These are phyloP conservation scores for Pyracantha coccinea DNA, from an alignment of 331 rosid genomes.

Conservation along the genomic window DNA sequence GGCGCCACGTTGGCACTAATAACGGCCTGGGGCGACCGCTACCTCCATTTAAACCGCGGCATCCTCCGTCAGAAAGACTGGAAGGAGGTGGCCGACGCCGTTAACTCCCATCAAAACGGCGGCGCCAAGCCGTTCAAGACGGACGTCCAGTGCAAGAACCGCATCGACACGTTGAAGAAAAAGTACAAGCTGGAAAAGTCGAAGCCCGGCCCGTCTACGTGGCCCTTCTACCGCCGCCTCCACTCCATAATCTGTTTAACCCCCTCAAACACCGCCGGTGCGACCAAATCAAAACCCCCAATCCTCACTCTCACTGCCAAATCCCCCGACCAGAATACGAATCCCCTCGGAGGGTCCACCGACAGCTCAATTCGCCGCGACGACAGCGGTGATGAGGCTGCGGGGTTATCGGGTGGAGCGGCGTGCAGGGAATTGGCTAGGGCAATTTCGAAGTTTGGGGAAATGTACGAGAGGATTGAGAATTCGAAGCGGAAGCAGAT, in stretches of 20 bases:
- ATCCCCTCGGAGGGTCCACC: slow-evolving; percentile 1
- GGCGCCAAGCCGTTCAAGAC: slow-evolving; percentile 29
- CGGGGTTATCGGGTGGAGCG: slow-evolving; percentile 7
- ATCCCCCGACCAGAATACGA: slow-evolving; percentile 1
- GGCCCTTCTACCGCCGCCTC: slow-evolving; percentile 36
- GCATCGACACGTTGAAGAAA: slow-evolving; percentile 49
- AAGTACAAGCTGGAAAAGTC: slow-evolving; percentile 42
- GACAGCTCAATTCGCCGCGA: slow-evolving; percentile 17
- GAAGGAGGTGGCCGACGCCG: slow-evolving; percentile 40
- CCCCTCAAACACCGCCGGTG: not conserved
- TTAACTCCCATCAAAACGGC: slow-evolving; percentile 21
- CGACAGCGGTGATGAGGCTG: slow-evolving; percentile 8
- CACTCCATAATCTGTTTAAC: slow-evolving; percentile 22
- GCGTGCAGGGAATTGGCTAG: slow-evolving; percentile 27
- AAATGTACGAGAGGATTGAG: slow-evolving; percentile 40
- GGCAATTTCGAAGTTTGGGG: slow-evolving; percentile 38
- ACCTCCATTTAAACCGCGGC: slow-evolving; percentile 34
- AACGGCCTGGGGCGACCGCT: slow-evolving; percentile 49
- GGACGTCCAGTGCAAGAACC: slow-evolving; percentile 44
- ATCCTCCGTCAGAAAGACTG: slow-evolving; percentile 50
- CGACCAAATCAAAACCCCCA: slow-evolving; percentile 5
- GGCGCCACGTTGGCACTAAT: slow-evolving; percentile 32
- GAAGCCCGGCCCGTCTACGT: slow-evolving; percentile 28
- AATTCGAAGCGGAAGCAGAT: slow-evolving; percentile 29
- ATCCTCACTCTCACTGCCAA: slow-evolving; percentile 12